Percentiles rank a stretch among this genome's conserved stretches.
Conservation (phyloP, 768 basidiomycete species). For the Gloeophyllum trabeum region DNA sequence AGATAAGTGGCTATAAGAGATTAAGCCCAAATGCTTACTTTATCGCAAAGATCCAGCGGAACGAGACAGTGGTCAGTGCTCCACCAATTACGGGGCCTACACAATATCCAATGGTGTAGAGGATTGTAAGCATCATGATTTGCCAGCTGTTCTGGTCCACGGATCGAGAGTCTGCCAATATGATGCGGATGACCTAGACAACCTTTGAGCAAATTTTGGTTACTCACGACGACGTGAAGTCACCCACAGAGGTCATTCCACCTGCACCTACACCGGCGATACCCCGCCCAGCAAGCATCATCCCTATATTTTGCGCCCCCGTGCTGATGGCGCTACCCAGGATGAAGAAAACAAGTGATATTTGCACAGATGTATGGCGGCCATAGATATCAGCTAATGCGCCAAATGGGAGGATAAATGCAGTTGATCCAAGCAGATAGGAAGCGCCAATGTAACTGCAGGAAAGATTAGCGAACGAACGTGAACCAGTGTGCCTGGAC, state of each 20-base stretch:
- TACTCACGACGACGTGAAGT: neutral
- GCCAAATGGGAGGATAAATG: constrained; percentile 40
- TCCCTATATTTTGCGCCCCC: constrained; percentile 31
- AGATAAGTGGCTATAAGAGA: neutral
- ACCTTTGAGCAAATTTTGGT: constrained; percentile 6
- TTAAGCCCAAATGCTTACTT: constrained; percentile 24
- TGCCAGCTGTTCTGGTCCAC: constrained; percentile 32
- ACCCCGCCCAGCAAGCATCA: constrained; percentile 33
- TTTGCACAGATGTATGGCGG: constrained; percentile 33
- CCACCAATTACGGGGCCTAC: constrained; percentile 36
- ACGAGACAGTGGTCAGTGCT: constrained; percentile 24
- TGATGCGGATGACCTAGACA: constrained; percentile 27
- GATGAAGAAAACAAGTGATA: constrained; percentile 32
- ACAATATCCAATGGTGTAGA: constrained; percentile 30
- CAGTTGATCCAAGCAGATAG: constrained; percentile 38
- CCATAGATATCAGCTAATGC: constrained; percentile 39
- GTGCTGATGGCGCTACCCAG: constrained; percentile 36
- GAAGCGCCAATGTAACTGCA: constrained; percentile 35
- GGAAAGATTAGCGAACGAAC: neutral
- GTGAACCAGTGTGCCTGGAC: neutral
- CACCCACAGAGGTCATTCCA: constrained; percentile 24
- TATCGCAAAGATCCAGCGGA: constrained; percentile 46
- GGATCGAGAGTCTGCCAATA: constrained; percentile 31
- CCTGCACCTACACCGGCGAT: constrained; percentile 38
- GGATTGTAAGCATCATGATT: constrained; percentile 25